Percentiles rank a stretch among this genome's conserved stretches.
These are phyloP conservation scores for Primulina tabacum DNA, from an alignment of 257 asterid genomes.

Conservation along the genomic window DNA sequence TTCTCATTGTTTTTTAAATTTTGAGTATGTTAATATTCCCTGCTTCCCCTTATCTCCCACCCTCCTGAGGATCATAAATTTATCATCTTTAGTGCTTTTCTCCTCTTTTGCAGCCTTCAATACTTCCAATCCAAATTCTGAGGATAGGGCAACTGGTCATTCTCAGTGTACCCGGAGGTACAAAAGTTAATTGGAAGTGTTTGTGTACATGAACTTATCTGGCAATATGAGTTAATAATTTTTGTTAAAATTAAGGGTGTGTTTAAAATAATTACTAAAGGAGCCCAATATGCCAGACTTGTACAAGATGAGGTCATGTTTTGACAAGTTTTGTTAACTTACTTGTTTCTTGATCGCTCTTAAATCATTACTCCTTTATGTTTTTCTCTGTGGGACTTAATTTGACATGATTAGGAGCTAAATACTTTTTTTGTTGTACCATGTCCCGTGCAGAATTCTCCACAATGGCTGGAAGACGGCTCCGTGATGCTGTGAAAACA, in stretches of 20 bases:
- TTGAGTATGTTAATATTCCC: neutral
- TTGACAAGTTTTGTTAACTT: neutral
- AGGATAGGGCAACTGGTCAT: slow-evolving; percentile 90
- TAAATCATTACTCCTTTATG: neutral
- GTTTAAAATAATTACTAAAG: no score
- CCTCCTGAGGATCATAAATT: neutral
- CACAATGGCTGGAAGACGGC: slow-evolving; percentile 98
- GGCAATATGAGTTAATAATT: neutral
- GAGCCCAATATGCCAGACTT: neutral
- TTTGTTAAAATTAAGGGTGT: neutral
- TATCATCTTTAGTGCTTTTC: slow-evolving; percentile 19
- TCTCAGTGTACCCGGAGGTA: slow-evolving; percentile 96
- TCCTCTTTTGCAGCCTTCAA: slow-evolving; percentile 64
- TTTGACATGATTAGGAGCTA: neutral
- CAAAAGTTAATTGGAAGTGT: neutral
- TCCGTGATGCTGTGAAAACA: slow-evolving; percentile 78
- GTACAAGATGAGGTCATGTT: neutral
- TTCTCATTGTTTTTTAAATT: neutral
- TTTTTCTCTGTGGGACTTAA: neutral
- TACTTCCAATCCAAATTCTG: slow-evolving; percentile 92
- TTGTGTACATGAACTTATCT: neutral
- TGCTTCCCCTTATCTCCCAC: neutral
- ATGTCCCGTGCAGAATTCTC: slow-evolving; percentile 56
- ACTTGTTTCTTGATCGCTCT: neutral
- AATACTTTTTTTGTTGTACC: neutral